Evolutionary conservation across 495 filamentous ascomycete genomes (phyloP), one percentile per base, ranked within the genome.

Genomic region (Symbiotaphrina buchneri): DNA sequence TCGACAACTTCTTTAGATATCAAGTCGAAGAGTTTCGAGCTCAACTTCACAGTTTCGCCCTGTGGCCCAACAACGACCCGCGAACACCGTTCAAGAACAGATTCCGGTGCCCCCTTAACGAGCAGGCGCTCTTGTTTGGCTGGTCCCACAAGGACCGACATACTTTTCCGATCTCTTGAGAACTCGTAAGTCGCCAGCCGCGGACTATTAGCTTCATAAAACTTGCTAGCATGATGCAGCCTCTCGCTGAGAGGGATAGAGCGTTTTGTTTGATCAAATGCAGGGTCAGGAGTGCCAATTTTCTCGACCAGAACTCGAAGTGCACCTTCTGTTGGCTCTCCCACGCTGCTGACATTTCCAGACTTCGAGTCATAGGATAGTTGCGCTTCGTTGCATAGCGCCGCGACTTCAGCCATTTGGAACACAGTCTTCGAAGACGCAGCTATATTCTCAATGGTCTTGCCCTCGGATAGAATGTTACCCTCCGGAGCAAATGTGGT

Each of bases 131-230:
- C 64, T 21, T 68, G 48, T 25, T 58, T 59, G 28, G 59, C 66
- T 27, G 63, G 55, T 32, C 74, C 70, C 28, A 87, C 75, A 11
- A 94, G 65, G 18, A 95, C 90, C 17, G 90, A 99, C 90, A 99
- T 99, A 47, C 90, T 95, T 63, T 99, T 99, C 14, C 90, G 66
- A 49, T 95, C 90, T 44, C 90, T 72, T 4, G 90, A 95, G 53
- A 99, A 99, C 47, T 99, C 90, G 39, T 84, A 99, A 10, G 81
- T 91, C 1, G 84, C 71, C 34, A 91, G 62, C 32, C 72, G 67
- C 20, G 70, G 68, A 29, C 67, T 62, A 41, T 63, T 61, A 33
- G 68, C 56, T 55, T 92, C 85, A 46, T 90, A 94, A 59, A 74
- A 78, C 23, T 68, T 63, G 58, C 80, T 94, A 27, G 76, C 69